A percentile compares a stretch with the other conserved stretches of the same genome.
Evolutionary conservation across 2,329 filamentous ascomycete genomes (phyloP).

Genomic region (Clathrospora elynae): DNA sequence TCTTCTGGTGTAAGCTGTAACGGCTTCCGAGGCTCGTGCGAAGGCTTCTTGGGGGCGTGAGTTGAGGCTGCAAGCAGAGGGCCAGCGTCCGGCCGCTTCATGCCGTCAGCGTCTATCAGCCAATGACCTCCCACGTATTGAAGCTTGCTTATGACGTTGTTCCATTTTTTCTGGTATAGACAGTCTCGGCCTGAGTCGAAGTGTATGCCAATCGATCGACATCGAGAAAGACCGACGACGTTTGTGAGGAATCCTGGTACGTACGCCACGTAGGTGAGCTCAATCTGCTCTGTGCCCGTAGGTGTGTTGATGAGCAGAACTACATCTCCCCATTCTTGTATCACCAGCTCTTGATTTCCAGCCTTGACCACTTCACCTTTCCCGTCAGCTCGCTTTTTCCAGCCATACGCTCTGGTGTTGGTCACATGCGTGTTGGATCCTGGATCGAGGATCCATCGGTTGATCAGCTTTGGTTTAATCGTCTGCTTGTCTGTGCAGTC

Average conservation of each 20-base stretch:
- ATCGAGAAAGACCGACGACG: constrained; percentile 9
- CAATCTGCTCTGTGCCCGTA: background rate
- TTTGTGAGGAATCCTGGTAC: constrained; percentile 12
- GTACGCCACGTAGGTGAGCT: constrained; percentile 12
- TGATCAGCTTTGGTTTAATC: constrained; percentile 7
- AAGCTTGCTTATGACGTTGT: constrained; percentile 6
- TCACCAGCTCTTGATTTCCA: constrained; percentile 6
- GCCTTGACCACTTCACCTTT: constrained; percentile 7
- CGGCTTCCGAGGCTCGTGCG: background rate
- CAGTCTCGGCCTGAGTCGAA: constrained; percentile 14
- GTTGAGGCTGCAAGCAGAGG: constrained; percentile 6
- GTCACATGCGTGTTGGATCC: constrained; percentile 12
- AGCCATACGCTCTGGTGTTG: too few relatives aligned
- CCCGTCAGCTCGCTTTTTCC: constrained; percentile 4
- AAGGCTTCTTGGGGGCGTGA: constrained; percentile 2
- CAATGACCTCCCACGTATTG: constrained; percentile 11
- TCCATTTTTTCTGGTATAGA: constrained; percentile 6
- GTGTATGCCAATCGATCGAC: constrained; percentile 8
- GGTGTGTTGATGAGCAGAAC: constrained; percentile 3
- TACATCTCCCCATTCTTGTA: too few relatives aligned
- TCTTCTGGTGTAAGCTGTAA: background rate
- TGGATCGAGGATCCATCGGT: constrained; percentile 11
- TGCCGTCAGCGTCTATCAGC: constrained; percentile 11
- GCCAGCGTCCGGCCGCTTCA: constrained; percentile 5
- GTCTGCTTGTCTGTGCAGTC: constrained; percentile 7